Percentiles rank a stretch among this genome's conserved stretches.
phyloP scores from a whole-genome alignment of 2,329 filamentous ascomycete species.

The Claviceps lovelessii region DNA sequence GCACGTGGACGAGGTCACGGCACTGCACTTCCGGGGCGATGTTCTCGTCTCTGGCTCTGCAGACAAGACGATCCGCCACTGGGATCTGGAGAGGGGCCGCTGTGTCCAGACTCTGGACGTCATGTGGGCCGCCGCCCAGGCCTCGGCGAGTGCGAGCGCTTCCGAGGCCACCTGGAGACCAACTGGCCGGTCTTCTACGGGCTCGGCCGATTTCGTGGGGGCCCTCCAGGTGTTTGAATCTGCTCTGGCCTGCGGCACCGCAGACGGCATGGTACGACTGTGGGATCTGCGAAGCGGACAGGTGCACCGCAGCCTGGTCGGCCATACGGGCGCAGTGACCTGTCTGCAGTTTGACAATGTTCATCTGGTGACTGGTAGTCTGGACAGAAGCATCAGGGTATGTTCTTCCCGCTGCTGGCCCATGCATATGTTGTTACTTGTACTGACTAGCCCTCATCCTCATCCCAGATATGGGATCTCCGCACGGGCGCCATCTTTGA shows the following conservation, averaged over 20 bases:
- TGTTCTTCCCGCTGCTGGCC: constrained; percentile 23
- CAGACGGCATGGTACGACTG: constrained; percentile 89
- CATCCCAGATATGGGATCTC: constrained; percentile 83
- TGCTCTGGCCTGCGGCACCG: constrained; percentile 87
- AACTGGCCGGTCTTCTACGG: constrained; percentile 44
- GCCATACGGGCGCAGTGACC: constrained; percentile 88
- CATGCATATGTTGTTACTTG: too few relatives aligned
- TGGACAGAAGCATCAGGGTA: constrained; percentile 87
- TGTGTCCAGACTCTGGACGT: constrained; percentile 96
- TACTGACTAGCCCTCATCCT: neutral
- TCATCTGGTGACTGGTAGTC: constrained; percentile 82
- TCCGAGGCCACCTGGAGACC: constrained; percentile 58
- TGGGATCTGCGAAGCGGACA: constrained; percentile 96
- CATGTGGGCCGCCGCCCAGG: constrained; percentile 92
- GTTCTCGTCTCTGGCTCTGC: constrained; percentile 89
- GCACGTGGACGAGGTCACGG: constrained; percentile 88
- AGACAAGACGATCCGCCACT: constrained; percentile 93
- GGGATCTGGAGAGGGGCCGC: constrained; percentile 93
- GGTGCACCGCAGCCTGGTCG: constrained; percentile 90
- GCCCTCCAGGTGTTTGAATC: constrained; percentile 92
- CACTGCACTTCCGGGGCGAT: constrained; percentile 77
- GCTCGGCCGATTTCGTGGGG: constrained; percentile 80
- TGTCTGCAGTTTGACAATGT: constrained; percentile 93
- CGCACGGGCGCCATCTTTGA: constrained; percentile 91
- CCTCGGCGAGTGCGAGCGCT: constrained; percentile 52